A percentile compares a stretch with the other conserved stretches of the same genome.
These are phyloP conservation scores for Parmelia sp. DNA, from an alignment of 495 filamentous ascomycete genomes.

Conservation along the genomic window DNA sequence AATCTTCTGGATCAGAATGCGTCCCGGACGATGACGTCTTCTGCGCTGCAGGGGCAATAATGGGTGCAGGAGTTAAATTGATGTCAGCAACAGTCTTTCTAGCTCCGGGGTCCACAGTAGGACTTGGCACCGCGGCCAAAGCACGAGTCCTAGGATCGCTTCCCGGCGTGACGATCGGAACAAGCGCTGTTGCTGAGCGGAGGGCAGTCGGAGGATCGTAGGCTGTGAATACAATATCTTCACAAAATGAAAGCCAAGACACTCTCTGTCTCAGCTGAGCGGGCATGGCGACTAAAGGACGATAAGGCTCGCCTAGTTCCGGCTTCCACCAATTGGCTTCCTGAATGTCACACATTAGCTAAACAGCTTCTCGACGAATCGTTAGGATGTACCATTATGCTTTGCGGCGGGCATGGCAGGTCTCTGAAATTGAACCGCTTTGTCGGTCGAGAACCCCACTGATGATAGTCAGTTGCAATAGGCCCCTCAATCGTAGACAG, in stretches of 20 bases:
- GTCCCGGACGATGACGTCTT: too few relatives aligned
- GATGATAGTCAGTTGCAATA: too few relatives aligned
- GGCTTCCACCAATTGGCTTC: background rate
- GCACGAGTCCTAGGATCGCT: background rate
- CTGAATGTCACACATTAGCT: background rate
- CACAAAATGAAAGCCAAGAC: background rate
- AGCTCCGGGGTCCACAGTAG: too few relatives aligned
- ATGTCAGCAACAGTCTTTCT: too few relatives aligned
- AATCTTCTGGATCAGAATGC: too few relatives aligned
- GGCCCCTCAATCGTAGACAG: too few relatives aligned
- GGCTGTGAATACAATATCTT: background rate
- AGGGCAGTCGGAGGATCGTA: background rate
- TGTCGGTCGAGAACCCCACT: too few relatives aligned
- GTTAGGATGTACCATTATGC: background rate
- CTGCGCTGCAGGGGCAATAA: too few relatives aligned
- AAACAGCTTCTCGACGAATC: background rate
- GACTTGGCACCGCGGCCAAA: too few relatives aligned
- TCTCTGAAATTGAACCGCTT: too few relatives aligned
- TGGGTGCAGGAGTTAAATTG: too few relatives aligned
- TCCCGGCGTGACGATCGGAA: background rate
- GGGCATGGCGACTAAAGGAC: background rate
- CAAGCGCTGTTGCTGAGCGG: background rate
- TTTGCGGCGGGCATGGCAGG: too few relatives aligned
- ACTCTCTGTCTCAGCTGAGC: background rate
- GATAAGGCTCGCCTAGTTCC: background rate